Percentiles rank a stretch among this genome's conserved stretches.
Evolutionary conservation across 2,329 filamentous ascomycete genomes (phyloP).

Genomic region (Ascochyta rabiei): DNA sequence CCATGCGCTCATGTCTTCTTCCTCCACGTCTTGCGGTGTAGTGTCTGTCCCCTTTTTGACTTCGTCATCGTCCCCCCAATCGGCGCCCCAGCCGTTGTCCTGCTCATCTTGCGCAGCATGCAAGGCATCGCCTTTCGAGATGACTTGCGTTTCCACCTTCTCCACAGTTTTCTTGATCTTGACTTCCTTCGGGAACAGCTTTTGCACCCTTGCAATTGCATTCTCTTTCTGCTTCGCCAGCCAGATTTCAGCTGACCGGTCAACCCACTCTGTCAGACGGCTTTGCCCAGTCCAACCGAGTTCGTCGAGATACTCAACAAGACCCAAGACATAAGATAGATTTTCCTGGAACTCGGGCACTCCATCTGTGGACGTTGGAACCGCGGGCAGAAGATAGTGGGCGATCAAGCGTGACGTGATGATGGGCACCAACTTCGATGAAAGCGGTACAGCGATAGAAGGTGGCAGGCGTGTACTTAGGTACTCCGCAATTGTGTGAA

Average conservation of each 20-base stretch:
- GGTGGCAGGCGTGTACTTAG: slow-evolving; percentile 58
- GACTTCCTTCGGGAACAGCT: slow-evolving; percentile 69
- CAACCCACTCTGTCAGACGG: slow-evolving; percentile 78
- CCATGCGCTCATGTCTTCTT: slow-evolving; percentile 58
- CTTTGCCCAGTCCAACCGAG: slow-evolving; percentile 67
- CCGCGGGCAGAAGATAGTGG: slow-evolving; percentile 74
- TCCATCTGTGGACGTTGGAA: slow-evolving; percentile 75
- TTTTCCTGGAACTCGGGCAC: slow-evolving; percentile 74
- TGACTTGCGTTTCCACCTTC: slow-evolving; percentile 80
- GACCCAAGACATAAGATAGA: slow-evolving; percentile 67
- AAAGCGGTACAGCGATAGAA: slow-evolving; percentile 61
- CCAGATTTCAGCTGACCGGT: slow-evolving; percentile 82
- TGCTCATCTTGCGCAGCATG: slow-evolving; percentile 59
- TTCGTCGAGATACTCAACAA: slow-evolving; percentile 68
- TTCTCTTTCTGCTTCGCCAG: slow-evolving; percentile 80
- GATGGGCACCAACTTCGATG: slow-evolving; percentile 71
- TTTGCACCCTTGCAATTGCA: slow-evolving; percentile 76
- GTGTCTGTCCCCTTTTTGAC: slow-evolving; percentile 9
- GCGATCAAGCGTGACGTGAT: slow-evolving; percentile 72
- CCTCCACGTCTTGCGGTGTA: slow-evolving; percentile 41
- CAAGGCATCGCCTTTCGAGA: slow-evolving; percentile 72
- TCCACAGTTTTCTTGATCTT: slow-evolving; percentile 74
- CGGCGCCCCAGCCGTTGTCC: slow-evolving; percentile 76
- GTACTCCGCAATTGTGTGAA: slow-evolving; percentile 55
- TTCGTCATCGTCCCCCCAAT: slow-evolving; percentile 69